These are phyloP conservation scores for Cutaneotrichosporon mucoides DNA, from an alignment of 1,284 basidiomycete species.

Conservation along the genomic window DNA sequence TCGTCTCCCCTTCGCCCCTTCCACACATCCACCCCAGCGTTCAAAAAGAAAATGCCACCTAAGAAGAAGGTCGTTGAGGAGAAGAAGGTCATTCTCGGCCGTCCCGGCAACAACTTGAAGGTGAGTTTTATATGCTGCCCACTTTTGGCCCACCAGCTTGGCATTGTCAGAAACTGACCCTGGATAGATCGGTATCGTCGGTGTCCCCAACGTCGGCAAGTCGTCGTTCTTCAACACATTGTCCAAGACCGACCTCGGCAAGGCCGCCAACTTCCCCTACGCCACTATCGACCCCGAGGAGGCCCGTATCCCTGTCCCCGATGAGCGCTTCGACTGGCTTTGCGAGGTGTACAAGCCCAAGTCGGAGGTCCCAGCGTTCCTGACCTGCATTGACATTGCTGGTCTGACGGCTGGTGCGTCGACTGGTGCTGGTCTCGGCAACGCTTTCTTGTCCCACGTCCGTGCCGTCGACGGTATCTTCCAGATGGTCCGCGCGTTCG, in stretches of 20 bases:
- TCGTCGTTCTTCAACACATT: conserved; percentile 93
- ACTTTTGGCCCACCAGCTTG: neutral
- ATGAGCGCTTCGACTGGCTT: conserved; percentile 92
- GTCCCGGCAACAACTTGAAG: conserved; percentile 78
- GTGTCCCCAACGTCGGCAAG: conserved; percentile 90
- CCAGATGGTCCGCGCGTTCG: conserved; percentile 96
- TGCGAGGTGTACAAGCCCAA: conserved; percentile 85
- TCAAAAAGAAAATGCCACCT: conserved; percentile 69
- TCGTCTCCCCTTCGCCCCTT: neutral
- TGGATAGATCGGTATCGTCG: conserved; percentile 88
- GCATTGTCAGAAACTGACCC: conserved; percentile 53
- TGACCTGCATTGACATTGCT: conserved; percentile 98
- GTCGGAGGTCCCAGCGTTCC: conserved; percentile 83
- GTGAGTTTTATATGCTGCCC: conserved; percentile 21
- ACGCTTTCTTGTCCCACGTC: conserved; percentile 96
- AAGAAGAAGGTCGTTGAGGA: conserved; percentile 65
- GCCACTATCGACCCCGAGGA: conserved; percentile 87
- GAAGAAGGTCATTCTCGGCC: conserved; percentile 80
- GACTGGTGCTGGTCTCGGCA: conserved; percentile 96
- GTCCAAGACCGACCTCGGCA: conserved; percentile 86
- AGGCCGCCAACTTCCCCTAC: conserved; percentile 98
- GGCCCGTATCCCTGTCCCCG: conserved; percentile 96
- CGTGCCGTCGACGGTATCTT: conserved; percentile 99
- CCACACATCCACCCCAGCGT: neutral
- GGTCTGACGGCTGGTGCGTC: conserved; percentile 95